Conservation (phyloP, 2,329 filamentous ascomycete species). For the Penicillium sp. region DNA sequence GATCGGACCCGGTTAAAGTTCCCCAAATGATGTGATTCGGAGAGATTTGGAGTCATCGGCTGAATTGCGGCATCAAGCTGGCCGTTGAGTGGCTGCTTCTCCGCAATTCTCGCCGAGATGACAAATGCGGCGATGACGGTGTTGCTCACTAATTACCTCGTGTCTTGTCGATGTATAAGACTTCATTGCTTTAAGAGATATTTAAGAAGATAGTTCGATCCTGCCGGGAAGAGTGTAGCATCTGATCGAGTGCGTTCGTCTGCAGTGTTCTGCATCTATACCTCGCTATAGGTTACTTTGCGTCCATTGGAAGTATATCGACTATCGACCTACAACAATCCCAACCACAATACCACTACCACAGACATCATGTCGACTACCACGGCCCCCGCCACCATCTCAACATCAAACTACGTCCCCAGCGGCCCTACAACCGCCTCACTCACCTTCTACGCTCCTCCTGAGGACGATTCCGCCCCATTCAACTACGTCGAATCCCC, state of each 20-base stretch:
- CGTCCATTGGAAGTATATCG: not conserved
- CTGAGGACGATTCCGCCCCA: slow-evolving; percentile 60
- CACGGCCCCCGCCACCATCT: slow-evolving; percentile 28
- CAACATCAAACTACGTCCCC: slow-evolving; percentile 44
- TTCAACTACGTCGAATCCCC: slow-evolving; percentile 69
- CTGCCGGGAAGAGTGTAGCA: not conserved
- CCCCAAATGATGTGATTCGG: slow-evolving; percentile 15
- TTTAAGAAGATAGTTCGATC: not conserved
- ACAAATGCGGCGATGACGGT: slow-evolving; percentile 18
- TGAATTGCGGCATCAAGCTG: not conserved
- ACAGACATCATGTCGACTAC: slow-evolving; percentile 23
- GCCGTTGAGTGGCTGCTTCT: slow-evolving; percentile 13
- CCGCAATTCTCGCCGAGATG: slow-evolving; percentile 18
- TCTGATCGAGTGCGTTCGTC: not conserved
- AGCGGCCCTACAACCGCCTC: slow-evolving; percentile 63
- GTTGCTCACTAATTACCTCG: slow-evolving; percentile 19
- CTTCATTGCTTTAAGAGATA: not conserved
- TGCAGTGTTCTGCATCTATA: not conserved
- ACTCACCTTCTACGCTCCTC: slow-evolving; percentile 68
- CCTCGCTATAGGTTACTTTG: not conserved
- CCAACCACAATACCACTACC: not conserved
- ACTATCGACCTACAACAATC: not conserved
- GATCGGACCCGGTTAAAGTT: not conserved
- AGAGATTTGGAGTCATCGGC: slow-evolving; percentile 12
- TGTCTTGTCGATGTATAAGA: not conserved